Conservation (phyloP, 1,139 yeast species). For the Taphrina betulina region DNA sequence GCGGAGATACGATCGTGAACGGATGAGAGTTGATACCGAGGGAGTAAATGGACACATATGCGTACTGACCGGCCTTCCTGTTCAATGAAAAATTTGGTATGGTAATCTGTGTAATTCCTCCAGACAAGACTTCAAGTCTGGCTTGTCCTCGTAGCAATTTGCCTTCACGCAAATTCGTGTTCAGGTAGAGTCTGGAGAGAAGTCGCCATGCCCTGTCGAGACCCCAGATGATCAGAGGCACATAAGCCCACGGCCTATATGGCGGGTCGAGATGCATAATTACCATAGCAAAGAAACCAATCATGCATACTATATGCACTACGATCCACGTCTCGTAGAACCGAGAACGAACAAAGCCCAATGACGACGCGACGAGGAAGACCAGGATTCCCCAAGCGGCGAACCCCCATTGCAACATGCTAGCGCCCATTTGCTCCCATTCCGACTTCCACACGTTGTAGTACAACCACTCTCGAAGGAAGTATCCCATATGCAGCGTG, state of each 20-base stretch:
- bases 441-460: slow-evolving; percentile 33
- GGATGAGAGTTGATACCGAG: slow-evolving; percentile 39
- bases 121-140: slow-evolving; percentile 5
- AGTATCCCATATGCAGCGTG: slow-evolving; percentile 39
- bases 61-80: slow-evolving; percentile 39
- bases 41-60: slow-evolving; percentile 38
- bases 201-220: slow-evolving; percentile 37
- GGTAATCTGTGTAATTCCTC: slow-evolving; percentile 10
- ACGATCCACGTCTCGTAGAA: slow-evolving; percentile 38
- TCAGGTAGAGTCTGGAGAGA: slow-evolving; percentile 27
- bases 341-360: slow-evolving; percentile 35
- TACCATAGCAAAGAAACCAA: slow-evolving; percentile 37
- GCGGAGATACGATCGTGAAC: slow-evolving; percentile 37
- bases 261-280: slow-evolving; percentile 37
- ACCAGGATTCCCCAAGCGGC: slow-evolving; percentile 39
- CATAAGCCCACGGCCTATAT: slow-evolving; percentile 37
- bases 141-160: slow-evolving; percentile 6
- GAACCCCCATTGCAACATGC: slow-evolving; percentile 37
- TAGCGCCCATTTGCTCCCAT: slow-evolving; percentile 32
- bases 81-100: slow-evolving; percentile 28
- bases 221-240: slow-evolving; percentile 36
- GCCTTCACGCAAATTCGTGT: slow-evolving; percentile 4
- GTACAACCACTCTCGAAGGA: slow-evolving; percentile 36
- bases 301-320: slow-evolving; percentile 37
- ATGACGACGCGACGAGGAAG: slow-evolving; percentile 36